Evolutionary conservation across 441 rosid genomes (phyloP).

Genomic region (Aquilaria agallochum): DNA sequence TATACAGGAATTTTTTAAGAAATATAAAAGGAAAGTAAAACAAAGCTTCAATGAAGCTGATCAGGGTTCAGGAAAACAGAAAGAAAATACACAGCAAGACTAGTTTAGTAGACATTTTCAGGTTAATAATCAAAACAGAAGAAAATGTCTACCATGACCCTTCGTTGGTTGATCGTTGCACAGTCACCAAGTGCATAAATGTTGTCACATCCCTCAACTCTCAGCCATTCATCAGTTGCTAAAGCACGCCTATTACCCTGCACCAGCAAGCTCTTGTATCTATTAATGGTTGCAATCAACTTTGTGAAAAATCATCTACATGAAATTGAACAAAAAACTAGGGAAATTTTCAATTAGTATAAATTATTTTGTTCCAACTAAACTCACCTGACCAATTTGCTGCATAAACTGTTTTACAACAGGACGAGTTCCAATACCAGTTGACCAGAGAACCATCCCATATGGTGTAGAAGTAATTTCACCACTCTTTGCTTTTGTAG

Average conservation of each 20-base stretch:
- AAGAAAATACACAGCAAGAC: too few relatives aligned
- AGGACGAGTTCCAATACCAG: conserved; percentile 87
- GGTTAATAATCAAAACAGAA: neutral
- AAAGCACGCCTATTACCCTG: conserved; percentile 89
- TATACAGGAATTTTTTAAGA: too few relatives aligned
- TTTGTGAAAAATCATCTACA: neutral
- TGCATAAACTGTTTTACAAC: conserved; percentile 80
- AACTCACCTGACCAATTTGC: conserved; percentile 82
- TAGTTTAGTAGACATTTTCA: too few relatives aligned
- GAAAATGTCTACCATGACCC: conserved; percentile 65
- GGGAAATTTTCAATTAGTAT: neutral
- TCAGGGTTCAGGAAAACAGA: too few relatives aligned
- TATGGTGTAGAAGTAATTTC: conserved; percentile 56
- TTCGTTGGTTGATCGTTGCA: conserved; percentile 94
- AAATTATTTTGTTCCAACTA: neutral
- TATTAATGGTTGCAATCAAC: too few relatives aligned
- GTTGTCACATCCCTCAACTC: conserved; percentile 69
- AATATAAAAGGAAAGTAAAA: too few relatives aligned
- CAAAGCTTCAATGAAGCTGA: too few relatives aligned
- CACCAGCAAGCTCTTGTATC: neutral
- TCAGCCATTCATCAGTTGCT: conserved; percentile 97
- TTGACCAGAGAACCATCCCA: conserved; percentile 96
- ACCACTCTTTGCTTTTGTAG: conserved; percentile 66
- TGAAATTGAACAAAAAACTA: neutral
- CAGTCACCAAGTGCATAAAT: conserved; percentile 97